Evolutionary conservation across 495 filamentous ascomycete species (phyloP), one percentile per base, ranked within the genome.

Genomic region (Annulohypoxylon maeteangense): DNA sequence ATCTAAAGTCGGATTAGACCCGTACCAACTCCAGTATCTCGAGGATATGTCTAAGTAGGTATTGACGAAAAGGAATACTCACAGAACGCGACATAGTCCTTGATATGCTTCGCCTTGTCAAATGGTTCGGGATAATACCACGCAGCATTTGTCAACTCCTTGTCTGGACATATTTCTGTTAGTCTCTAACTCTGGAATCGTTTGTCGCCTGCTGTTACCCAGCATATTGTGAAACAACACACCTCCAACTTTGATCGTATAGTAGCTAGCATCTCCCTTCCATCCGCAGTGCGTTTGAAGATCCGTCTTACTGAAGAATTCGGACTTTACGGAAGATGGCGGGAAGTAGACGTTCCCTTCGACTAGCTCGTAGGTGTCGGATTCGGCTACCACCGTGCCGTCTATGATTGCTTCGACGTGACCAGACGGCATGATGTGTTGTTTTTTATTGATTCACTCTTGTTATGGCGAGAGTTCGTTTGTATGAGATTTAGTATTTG

Each of bases 341-440:
- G 80, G 76, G 65, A 90, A 90, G 71, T 93, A 92, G 70, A 92
- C 82, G 75, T 92, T 93, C 58, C 89, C 90, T 75, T 92, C 91
- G 12, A 92, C 89, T 4, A 85, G 80, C 75, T 90, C 87, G 79
- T 87, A 92, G 18, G 78, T 78, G 22, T 89, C 84, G 0, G 90
- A 82, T 70, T 88, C 84, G 18, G 90, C 90, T 58, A 93, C 80
- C 45, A 85, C 75, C 36, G 79, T 81, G 68, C 86, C 89, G 64
- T 87, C 83, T 47, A 90, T 79, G 53, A 81, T 86, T 16, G 89
- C 90, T 62, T 79, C 84, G 56, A 89, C 90, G 73, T 84, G 84
- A 48, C 77, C 77, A 40, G 70, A 57, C 4, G 67, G 62, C 74
- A 76, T 75, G 45, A 31, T 58, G 14, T 67, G n/a, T n/a, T n/a